A percentile compares a stretch with the other conserved stretches of the same genome.
phyloP scores from a whole-genome alignment of 78 protist species.

The Creolimax fragrantissima region DNA sequence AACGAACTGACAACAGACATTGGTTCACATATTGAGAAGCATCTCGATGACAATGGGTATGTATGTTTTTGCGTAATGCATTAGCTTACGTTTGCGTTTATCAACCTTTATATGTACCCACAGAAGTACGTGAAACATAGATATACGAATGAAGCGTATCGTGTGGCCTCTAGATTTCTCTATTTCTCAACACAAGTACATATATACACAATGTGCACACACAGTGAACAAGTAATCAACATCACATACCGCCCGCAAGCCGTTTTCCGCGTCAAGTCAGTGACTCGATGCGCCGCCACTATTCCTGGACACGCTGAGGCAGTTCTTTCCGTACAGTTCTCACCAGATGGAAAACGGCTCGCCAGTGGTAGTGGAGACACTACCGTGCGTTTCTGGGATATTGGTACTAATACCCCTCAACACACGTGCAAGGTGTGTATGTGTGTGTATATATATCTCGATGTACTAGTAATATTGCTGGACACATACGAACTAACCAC shows the following conservation, averaged over 20 bases:
- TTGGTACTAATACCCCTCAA: slow-evolving; percentile 70
- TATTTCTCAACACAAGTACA: too few relatives aligned
- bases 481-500: too few relatives aligned
- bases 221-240: neutral
- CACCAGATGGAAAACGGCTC: slow-evolving; percentile 76
- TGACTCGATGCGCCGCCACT: neutral
- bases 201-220: too few relatives aligned
- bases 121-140: too few relatives aligned
- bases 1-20: slow-evolving; percentile 31
- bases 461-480: too few relatives aligned
- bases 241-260: neutral
- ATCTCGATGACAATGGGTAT: slow-evolving; percentile 28
- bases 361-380: slow-evolving; percentile 70
- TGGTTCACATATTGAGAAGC: neutral
- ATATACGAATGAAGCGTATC: too few relatives aligned
- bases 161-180: too few relatives aligned
- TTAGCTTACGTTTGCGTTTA: slow-evolving; percentile 87
- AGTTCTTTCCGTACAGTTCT: slow-evolving; percentile 63
- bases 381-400: slow-evolving; percentile 92
- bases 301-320: slow-evolving; percentile 81
- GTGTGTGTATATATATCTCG: too few relatives aligned
- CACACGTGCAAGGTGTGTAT: slow-evolving; percentile 7
- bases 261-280: neutral
- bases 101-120: too few relatives aligned
- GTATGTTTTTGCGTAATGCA: slow-evolving; percentile 38